phyloP scores from a whole-genome alignment of 2,329 filamentous ascomycete genomes.

The Cladophialophora psammophila region DNA sequence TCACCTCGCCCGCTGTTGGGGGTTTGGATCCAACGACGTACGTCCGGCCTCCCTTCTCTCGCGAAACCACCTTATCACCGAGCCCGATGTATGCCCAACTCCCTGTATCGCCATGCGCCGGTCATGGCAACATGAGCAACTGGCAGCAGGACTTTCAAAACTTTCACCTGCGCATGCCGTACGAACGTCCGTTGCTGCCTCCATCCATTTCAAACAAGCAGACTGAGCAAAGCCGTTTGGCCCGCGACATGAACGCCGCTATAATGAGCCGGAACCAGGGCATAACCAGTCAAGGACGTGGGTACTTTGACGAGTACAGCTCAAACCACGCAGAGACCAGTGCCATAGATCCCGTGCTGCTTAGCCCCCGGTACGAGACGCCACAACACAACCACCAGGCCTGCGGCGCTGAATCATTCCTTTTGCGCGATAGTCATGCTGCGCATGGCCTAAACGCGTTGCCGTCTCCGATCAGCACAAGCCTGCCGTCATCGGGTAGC shows the following conservation, averaged over 20 bases:
- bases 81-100: constrained; percentile 64
- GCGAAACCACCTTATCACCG: constrained; percentile 52
- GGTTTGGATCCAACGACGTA: constrained; percentile 17
- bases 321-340: constrained; percentile 30
- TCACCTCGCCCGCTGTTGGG: constrained; percentile 45
- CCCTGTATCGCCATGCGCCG: constrained; percentile 51
- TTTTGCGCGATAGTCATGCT: constrained; percentile 7
- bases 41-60: constrained; percentile 23
- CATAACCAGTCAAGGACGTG: constrained; percentile 50
- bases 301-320: constrained; percentile 40
- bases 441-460: constrained; percentile 42
- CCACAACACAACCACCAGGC: constrained; percentile 39
- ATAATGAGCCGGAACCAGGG: constrained; percentile 41
- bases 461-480: constrained; percentile 44
- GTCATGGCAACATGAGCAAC: constrained; percentile 48
- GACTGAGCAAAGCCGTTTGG: constrained; percentile 45
- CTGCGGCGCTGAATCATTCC: constrained; percentile 45
- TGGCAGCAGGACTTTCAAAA: constrained; percentile 64
- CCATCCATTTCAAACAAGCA: constrained; percentile 55
- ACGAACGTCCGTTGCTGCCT: constrained; percentile 53
- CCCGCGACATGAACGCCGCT: constrained; percentile 44
- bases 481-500: constrained; percentile 44
- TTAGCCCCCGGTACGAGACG: constrained; percentile 12
- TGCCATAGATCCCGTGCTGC: constrained; percentile 28
- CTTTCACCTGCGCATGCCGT: constrained; percentile 58